Evolutionary conservation across 495 filamentous ascomycete species (phyloP), one percentile per base, ranked within the genome.

Genomic region (Lasiosphaeria miniovina): DNA sequence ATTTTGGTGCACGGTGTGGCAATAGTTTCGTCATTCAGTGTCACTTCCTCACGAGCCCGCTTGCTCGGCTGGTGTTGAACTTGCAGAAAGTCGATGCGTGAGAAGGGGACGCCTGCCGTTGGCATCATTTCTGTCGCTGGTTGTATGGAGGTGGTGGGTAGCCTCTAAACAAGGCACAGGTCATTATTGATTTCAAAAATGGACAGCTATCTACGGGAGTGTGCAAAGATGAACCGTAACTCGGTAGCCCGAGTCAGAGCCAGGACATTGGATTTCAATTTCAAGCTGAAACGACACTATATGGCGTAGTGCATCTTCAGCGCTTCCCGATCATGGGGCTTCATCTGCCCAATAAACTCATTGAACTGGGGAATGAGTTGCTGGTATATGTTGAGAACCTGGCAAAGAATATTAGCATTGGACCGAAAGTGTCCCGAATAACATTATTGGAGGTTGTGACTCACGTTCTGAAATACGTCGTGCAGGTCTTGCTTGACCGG

Each of bases 321-420:
- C 14, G 64, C 58, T 43, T 86, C 83, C 60, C 84, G 79, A 62
- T 90, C 87, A 17, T 77, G 74, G 36, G 80, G 75, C 34, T 87
- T 77, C 49, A 96, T 76, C 67, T 88, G 86, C 32, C 73, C 74
- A 65, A 96, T 75, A 75, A 95, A 96, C 33, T 85, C 82, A 71
- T 86, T 81, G 71, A 96, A 96, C 71, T 91, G 82, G 60, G 90
- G 88, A 63, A 96, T 96, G 68, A 96, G 80, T 59, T 82, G 81
- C 71, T 88, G 88, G 75, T 97, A 97, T 55, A 89, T 85, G 70
- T 85, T 81, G 57, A 97, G 74, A 49, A 90, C 86, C 93, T 95
- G 63, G 36, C 6, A 34, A 46, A 51, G 12, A 17, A 36, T 7
- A 7, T 61, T 17, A 59, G 46, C 8, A 46, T 46, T n/a, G 12